phyloP scores from a whole-genome alignment of 768 basidiomycete species.

The Mycena metata region DNA sequence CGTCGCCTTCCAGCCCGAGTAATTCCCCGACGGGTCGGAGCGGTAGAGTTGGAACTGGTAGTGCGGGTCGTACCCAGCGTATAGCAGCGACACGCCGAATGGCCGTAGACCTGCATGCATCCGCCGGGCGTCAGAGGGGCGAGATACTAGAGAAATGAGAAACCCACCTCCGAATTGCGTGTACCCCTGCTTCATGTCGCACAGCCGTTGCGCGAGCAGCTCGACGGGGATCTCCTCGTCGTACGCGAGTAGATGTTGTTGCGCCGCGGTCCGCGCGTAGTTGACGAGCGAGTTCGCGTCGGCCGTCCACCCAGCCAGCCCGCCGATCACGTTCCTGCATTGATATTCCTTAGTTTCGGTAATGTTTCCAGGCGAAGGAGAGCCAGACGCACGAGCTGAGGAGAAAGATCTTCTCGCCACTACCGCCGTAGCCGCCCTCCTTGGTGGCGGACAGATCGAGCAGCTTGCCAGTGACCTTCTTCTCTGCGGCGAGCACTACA shows the following conservation, averaged over 20 bases:
- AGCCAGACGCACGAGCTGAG: constrained; percentile 81
- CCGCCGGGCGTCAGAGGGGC: constrained; percentile 1
- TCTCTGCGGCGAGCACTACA: constrained; percentile 93
- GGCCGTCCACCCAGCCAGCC: constrained; percentile 95
- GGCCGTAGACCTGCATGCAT: constrained; percentile 84
- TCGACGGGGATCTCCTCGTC: constrained; percentile 99
- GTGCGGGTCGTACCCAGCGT: constrained; percentile 96
- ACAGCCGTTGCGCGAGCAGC: constrained; percentile 91
- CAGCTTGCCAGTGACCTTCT: constrained; percentile 98
- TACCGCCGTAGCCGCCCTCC: constrained; percentile 93
- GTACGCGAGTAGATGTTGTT: constrained; percentile 89
- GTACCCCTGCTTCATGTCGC: constrained; percentile 98
- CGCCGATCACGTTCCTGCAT: constrained; percentile 91
- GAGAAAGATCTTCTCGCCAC: constrained; percentile 98
- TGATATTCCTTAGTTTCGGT: neutral
- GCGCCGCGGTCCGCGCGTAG: constrained; percentile 91
- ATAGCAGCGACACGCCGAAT: constrained; percentile 96
- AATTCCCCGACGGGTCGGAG: constrained; percentile 98
- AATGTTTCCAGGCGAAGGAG: neutral
- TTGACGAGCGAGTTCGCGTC: constrained; percentile 98
- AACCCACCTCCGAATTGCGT: constrained; percentile 92
- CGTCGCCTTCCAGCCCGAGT: constrained; percentile 98
- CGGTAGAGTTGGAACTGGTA: constrained; percentile 98
- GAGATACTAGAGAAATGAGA: constrained; percentile 1
- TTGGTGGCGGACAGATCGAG: constrained; percentile 90